Evolutionary conservation across 2,329 filamentous ascomycete genomes (phyloP).

Genomic region (Calcarisporium arbuscula): DNA sequence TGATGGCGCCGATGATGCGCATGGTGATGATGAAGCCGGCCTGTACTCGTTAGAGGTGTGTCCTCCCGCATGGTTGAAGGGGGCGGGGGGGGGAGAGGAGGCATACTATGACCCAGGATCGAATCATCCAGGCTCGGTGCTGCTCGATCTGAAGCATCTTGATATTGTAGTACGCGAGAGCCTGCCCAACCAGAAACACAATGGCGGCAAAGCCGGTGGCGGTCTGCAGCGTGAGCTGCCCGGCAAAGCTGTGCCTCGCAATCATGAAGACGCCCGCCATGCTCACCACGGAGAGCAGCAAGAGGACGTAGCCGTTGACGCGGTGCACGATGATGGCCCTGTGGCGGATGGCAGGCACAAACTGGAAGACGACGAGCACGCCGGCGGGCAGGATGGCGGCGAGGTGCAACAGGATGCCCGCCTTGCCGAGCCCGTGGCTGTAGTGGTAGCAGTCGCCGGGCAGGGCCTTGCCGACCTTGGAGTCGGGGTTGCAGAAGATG

Average conservation of each 20-base stretch:
- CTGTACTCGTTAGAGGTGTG: conserved; percentile 17
- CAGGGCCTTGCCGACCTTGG: no score
- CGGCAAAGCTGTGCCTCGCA: conserved; percentile 44
- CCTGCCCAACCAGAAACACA: conserved; percentile 34
- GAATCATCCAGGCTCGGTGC: conserved; percentile 58
- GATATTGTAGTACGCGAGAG: conserved; percentile 48
- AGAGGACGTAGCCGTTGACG: conserved; percentile 51
- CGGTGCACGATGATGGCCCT: conserved; percentile 49
- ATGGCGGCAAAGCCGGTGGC: conserved; percentile 37
- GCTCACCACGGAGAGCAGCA: conserved; percentile 39
- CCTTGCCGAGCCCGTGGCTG: conserved; percentile 11
- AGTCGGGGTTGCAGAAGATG: background rate
- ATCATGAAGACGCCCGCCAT: conserved; percentile 49
- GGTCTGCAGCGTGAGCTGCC: conserved; percentile 42
- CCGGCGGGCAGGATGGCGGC: conserved; percentile 37
- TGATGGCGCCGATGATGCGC: conserved; percentile 40
- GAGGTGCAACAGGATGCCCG: conserved; percentile 41
- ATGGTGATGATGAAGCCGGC: conserved; percentile 46
- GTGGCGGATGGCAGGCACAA: conserved; percentile 40
- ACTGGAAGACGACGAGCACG: conserved; percentile 40
- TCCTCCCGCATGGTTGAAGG: background rate
- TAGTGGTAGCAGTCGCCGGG: conserved; percentile 38
- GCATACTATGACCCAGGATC: conserved; percentile 43
- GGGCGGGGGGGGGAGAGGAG: background rate
- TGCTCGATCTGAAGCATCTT: conserved; percentile 56